Conservation (phyloP, 805 yeast species). For the Saturnispora saitoi region DNA sequence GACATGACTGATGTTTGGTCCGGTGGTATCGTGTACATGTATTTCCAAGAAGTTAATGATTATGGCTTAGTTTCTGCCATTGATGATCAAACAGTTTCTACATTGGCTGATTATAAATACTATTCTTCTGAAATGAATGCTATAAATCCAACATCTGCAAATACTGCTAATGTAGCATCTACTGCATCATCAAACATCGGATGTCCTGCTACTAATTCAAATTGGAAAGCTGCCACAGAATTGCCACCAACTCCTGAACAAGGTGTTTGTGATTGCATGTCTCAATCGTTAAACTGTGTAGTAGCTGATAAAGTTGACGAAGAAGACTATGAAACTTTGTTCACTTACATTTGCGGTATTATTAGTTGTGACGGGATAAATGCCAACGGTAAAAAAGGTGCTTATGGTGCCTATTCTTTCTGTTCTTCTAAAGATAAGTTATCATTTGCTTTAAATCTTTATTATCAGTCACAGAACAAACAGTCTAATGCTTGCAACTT, state of each 20-base stretch:
- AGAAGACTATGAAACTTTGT: conserved; percentile 54
- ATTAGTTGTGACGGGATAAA: conserved; percentile 54
- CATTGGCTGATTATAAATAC: conserved; percentile 53
- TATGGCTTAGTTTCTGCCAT: conserved; percentile 67
- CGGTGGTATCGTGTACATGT: conserved; percentile 91
- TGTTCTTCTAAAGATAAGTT: conserved; percentile 66
- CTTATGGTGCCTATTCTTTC: conserved; percentile 65
- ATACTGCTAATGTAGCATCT: conserved; percentile 29
- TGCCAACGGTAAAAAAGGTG: conserved; percentile 54
- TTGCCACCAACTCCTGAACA: conserved; percentile 76
- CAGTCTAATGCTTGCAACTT: conserved; percentile 56
- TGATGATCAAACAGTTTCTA: conserved; percentile 38
- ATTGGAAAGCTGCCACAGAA: conserved; percentile 60
- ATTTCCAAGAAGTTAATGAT: conserved; percentile 73
- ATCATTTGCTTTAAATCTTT: conserved; percentile 55
- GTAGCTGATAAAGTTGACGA: conserved; percentile 41
- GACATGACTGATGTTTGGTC: conserved; percentile 89
- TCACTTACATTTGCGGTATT: conserved; percentile 45
- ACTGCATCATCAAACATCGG: conserved; percentile 28
- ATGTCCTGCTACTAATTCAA: conserved; percentile 43
- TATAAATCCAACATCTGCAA: conserved; percentile 42
- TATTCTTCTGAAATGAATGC: conserved; percentile 44
- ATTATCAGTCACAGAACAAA: conserved; percentile 42
- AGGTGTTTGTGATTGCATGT: conserved; percentile 56
- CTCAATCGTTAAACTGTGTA: conserved; percentile 48